These are phyloP conservation scores for Kodamaea neixiangensis DNA, from an alignment of 805 yeast species.

Conservation along the genomic window DNA sequence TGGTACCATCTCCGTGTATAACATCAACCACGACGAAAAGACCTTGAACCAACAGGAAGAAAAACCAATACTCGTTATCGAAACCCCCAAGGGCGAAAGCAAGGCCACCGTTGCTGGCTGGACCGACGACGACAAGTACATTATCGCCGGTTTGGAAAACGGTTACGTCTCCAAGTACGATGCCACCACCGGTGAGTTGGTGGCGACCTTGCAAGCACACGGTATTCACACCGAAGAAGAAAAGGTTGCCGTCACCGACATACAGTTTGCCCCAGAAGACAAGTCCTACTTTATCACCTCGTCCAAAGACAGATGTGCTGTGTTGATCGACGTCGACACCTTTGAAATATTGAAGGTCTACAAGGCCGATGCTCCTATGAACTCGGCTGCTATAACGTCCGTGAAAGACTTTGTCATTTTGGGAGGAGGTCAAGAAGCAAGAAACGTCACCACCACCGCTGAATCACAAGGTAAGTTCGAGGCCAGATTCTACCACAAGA, in stretches of 20 bases:
- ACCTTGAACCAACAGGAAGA: slow-evolving; percentile 42
- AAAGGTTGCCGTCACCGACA: slow-evolving; percentile 63
- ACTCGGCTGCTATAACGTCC: slow-evolving; percentile 93
- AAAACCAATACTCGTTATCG: slow-evolving; percentile 61
- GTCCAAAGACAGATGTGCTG: slow-evolving; percentile 87
- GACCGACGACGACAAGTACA: slow-evolving; percentile 71
- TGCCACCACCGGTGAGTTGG: slow-evolving; percentile 69
- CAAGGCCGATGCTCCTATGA: slow-evolving; percentile 89
- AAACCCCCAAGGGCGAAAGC: slow-evolving; percentile 56
- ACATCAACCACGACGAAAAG: slow-evolving; percentile 51
- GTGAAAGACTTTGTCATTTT: slow-evolving; percentile 86
- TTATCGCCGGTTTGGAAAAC: slow-evolving; percentile 86
- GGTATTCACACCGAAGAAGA: slow-evolving; percentile 58
- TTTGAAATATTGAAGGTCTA: slow-evolving; percentile 71
- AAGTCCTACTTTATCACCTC: slow-evolving; percentile 87
- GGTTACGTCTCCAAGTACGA: slow-evolving; percentile 84
- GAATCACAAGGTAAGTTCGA: slow-evolving; percentile 94
- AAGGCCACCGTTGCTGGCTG: slow-evolving; percentile 85
- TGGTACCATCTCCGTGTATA: slow-evolving; percentile 73
- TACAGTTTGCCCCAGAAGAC: slow-evolving; percentile 83
- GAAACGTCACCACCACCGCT: slow-evolving; percentile 96
- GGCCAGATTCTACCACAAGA: slow-evolving; percentile 92
- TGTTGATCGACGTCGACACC: slow-evolving; percentile 74
- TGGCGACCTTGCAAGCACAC: slow-evolving; percentile 64
- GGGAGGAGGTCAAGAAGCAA: slow-evolving; percentile 99